These are phyloP conservation scores for Spergularia azorica DNA, from an alignment of 179 eudicot species.

Conservation along the genomic window DNA sequence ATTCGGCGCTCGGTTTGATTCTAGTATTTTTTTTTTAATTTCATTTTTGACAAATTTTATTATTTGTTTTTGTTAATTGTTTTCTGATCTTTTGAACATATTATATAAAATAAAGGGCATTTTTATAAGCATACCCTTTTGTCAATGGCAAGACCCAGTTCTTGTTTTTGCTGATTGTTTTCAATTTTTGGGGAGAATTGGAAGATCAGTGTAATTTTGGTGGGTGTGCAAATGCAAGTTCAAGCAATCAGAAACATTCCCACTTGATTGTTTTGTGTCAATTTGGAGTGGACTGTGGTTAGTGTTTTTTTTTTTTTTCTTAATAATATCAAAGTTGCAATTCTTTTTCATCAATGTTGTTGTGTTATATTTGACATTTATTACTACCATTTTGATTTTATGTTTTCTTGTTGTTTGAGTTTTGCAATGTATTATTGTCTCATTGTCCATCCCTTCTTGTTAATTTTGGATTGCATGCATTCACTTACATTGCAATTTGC, in stretches of 20 bases:
- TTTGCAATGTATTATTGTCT: conserved; percentile 4
- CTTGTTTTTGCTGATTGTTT: conserved; percentile 13
- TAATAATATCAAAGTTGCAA: background rate
- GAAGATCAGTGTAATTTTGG: conserved; percentile 27
- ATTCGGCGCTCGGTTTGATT: conserved; percentile 38
- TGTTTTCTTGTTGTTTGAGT: background rate
- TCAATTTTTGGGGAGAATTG: conserved; percentile 20
- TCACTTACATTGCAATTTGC: conserved; percentile 19
- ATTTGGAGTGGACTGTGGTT: conserved; percentile 25
- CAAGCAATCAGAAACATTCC: conserved; percentile 18
- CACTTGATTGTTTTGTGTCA: conserved; percentile 21
- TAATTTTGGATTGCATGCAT: conserved; percentile 31
- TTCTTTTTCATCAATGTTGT: background rate
- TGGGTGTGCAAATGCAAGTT: conserved; percentile 28
- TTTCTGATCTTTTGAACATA: background rate
- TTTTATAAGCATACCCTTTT: conserved; percentile 20
- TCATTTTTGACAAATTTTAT: background rate
- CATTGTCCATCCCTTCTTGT: background rate
- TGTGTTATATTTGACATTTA: background rate
- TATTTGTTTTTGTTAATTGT: too few relatives aligned
- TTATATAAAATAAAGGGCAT: conserved; percentile 5
- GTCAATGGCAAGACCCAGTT: conserved; percentile 26
- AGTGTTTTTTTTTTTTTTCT: background rate
- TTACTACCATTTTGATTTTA: background rate
- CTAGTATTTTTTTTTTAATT: background rate